Conservation (phyloP, 2,329 filamentous ascomycete species). For the Ceratocystis papillata region DNA sequence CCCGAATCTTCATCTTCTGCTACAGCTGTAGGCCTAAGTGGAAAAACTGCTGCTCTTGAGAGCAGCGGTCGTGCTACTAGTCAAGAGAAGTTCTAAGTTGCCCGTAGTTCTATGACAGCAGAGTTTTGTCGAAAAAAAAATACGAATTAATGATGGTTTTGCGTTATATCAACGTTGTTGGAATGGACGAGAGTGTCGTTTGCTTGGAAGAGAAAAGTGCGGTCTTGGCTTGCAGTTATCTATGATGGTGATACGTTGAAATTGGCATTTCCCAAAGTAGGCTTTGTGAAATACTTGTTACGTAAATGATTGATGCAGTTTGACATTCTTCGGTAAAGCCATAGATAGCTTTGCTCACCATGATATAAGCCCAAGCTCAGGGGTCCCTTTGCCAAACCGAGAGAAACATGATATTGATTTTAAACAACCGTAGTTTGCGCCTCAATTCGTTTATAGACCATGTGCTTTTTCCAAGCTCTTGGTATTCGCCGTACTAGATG, state of each 20-base stretch:
- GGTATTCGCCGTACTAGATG: conserved; percentile 19
- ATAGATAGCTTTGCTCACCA: neutral
- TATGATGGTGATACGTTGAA: neutral
- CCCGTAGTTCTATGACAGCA: neutral
- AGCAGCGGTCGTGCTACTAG: conserved; percentile 5
- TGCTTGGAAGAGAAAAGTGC: neutral
- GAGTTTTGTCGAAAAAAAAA: too few relatives aligned
- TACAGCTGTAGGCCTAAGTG: neutral
- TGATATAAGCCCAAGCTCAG: neutral
- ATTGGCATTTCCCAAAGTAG: neutral
- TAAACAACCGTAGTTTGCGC: neutral
- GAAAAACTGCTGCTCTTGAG: conserved; percentile 10
- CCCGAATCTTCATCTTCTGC: neutral
- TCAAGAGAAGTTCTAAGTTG: conserved; percentile 20
- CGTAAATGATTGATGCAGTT: conserved; percentile 12
- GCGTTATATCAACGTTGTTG: too few relatives aligned
- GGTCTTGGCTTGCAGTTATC: neutral
- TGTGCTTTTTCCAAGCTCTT: neutral
- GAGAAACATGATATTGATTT: neutral
- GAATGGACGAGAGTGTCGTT: neutral
- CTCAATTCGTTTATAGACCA: neutral
- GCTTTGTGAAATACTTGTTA: neutral
- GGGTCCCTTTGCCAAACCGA: neutral
- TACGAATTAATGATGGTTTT: too few relatives aligned
- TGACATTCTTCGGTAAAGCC: neutral